Conservation (phyloP, 1,284 basidiomycete species). For the Malassezia globosa region DNA sequence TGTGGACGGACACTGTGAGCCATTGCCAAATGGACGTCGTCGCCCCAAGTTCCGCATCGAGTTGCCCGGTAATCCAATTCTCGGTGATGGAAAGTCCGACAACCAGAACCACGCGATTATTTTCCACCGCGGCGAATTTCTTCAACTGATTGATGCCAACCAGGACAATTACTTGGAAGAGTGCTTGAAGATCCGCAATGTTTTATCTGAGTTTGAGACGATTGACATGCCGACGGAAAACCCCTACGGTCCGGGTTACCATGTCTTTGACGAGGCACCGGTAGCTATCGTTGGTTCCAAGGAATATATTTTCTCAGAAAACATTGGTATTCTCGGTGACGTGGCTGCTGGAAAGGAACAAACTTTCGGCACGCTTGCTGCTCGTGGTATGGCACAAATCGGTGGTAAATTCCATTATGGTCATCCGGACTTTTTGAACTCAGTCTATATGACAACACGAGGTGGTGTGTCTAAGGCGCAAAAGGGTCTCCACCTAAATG, state of each 20-base stretch:
- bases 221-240: conserved; percentile 73
- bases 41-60: conserved; percentile 97
- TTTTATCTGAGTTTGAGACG: conserved; percentile 97
- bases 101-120: conserved; percentile 99
- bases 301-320: conserved; percentile 99
- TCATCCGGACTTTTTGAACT: conserved; percentile 97
- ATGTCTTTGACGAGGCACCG: conserved; percentile 64
- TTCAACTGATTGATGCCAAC: conserved; percentile 98
- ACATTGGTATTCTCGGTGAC: conserved; percentile 97
- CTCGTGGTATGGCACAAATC: conserved; percentile 87
- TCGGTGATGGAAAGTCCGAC: conserved; percentile 97
- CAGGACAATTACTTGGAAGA: conserved; percentile 99
- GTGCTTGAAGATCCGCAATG: conserved; percentile 94
- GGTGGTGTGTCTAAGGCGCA: conserved; percentile 98
- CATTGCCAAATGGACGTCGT: conserved; percentile 73
- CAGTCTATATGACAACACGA: conserved; percentile 92
- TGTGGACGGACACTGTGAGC: conserved; percentile 95
- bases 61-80: conserved; percentile 93
- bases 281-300: conserved; percentile 96
- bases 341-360: conserved; percentile 98
- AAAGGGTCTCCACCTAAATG: conserved; percentile 93
- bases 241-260: conserved; percentile 67
- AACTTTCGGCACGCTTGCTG: conserved; percentile 94
- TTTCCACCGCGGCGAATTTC: conserved; percentile 96
- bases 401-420: conserved; percentile 98